Base-by-base conservation (phyloP, 805 yeast genomes). In the Wickerhamomyces strasburgensis region DNA sequence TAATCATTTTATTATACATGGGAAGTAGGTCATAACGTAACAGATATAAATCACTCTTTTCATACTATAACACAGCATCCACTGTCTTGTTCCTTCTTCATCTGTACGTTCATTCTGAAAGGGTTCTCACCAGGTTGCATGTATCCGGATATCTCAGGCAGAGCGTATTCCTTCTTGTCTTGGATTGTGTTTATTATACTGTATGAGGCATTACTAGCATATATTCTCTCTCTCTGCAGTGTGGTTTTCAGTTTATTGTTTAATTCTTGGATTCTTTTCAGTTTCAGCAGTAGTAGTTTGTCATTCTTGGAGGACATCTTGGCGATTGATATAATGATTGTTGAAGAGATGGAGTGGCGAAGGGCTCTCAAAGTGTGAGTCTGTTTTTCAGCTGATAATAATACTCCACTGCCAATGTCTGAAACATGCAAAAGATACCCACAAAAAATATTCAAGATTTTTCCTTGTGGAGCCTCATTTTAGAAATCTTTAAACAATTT, bases 151-250 rank as follows among this genome's bases (percentile, higher is more conserved):
- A 67, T 33, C 29, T 62, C 68, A 1, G 72, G 68, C 5, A 66
- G 26, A 2, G 61, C 46, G 40, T 58, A 66, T 40, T 67, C 72
- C 32, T 49, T 58, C 19, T 55, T 52, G 16, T 51, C 54, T 14
- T 61, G 52, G 3, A 62, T 57, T 35, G 60, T 62, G 31, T 64
- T 57, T 5, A 65, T 63, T n/a, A 67, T 58, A 36, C 69, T 58
- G 26, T 71, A 59, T 6, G 79, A 72, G 6, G 83, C 82, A 48
- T 73, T 73, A 5, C 85, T 77, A 7, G 84, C 80, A 23, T 78
- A 75, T 3, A 79, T 75, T 42, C 88, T 62, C 10, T 80, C 79
- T 36, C 73, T 60, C 3, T 68, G 53, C 27, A 83, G 53, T 29
- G 75, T 70, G 19, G 68, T 68, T 46, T 68, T 70, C 26, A 82